phyloP scores from a whole-genome alignment of 306 rosid genomes.

The Medicago ruthenica region DNA sequence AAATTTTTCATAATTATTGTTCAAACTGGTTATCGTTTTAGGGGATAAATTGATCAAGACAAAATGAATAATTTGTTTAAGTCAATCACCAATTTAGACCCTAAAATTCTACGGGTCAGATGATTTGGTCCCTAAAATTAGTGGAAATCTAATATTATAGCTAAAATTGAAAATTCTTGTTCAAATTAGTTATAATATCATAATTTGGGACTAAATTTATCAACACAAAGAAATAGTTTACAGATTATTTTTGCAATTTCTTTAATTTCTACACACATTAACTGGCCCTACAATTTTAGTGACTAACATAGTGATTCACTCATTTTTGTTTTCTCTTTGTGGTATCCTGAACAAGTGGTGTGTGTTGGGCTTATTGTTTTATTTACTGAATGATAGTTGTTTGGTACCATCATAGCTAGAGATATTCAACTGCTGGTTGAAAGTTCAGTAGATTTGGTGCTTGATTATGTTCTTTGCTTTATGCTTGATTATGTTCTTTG shows the following conservation, averaged over 20 bases:
- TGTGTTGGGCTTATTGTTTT: no score
- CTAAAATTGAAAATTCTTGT: background rate
- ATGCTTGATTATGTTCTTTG: background rate
- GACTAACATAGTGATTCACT: background rate
- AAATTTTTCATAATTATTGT: background rate
- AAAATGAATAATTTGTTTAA: background rate
- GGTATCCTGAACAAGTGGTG: no score
- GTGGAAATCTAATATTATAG: background rate
- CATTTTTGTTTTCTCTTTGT: background rate
- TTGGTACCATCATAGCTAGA: no score
- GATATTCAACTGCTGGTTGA: background rate
- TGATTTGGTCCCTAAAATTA: background rate
- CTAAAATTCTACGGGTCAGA: background rate
- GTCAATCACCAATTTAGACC: constrained; percentile 5
- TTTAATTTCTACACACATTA: background rate
- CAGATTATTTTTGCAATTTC: background rate
- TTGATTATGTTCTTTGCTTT: constrained; percentile 21
- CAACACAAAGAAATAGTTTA: background rate
- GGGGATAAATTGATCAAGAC: background rate
- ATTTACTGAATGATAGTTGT: no score
- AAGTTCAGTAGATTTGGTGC: constrained; percentile 30
- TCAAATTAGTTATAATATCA: background rate
- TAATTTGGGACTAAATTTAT: background rate
- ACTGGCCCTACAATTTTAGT: background rate
- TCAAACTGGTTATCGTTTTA: background rate